These are phyloP conservation scores for Neodidymelliopsis sp. DNA, from an alignment of 2,329 filamentous ascomycete genomes.

Conservation along the genomic window DNA sequence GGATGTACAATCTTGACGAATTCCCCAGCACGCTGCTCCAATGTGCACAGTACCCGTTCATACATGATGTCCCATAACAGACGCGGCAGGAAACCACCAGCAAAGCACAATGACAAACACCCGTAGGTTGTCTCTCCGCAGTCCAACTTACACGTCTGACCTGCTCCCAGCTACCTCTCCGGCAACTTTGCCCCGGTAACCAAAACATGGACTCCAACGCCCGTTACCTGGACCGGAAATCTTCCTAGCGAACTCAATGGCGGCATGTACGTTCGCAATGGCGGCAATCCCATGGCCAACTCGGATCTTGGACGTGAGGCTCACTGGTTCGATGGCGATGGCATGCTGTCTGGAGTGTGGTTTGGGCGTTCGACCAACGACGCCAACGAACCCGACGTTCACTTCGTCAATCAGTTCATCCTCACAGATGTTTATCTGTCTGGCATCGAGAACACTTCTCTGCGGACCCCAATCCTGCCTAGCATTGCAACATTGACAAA, in stretches of 20 bases:
- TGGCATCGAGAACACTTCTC: slow-evolving; percentile 55
- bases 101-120: slow-evolving; percentile 44
- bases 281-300: slow-evolving; percentile 71
- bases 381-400: slow-evolving; percentile 58
- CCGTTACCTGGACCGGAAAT: slow-evolving; percentile 63
- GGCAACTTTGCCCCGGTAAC: slow-evolving; percentile 76
- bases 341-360: slow-evolving; percentile 73
- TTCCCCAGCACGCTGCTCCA: slow-evolving; percentile 1
- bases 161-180: slow-evolving; percentile 60
- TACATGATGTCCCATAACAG: slow-evolving; percentile 35
- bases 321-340: slow-evolving; percentile 80
- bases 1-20: neutral
- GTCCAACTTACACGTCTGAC: neutral
- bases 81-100: slow-evolving; percentile 28
- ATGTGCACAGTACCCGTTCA: slow-evolving; percentile 22
- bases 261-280: slow-evolving; percentile 76
- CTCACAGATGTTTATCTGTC: slow-evolving; percentile 71
- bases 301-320: slow-evolving; percentile 67
- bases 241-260: slow-evolving; percentile 72
- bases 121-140: slow-evolving; percentile 45
- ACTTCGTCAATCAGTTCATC: slow-evolving; percentile 75
- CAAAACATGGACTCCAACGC: slow-evolving; percentile 61
- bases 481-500: slow-evolving; percentile 73
- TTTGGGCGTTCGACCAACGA: slow-evolving; percentile 57
- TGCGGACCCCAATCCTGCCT: slow-evolving; percentile 67